phyloP scores from a whole-genome alignment of 2,329 filamentous ascomycete genomes.

The Trichoderma sp. region DNA sequence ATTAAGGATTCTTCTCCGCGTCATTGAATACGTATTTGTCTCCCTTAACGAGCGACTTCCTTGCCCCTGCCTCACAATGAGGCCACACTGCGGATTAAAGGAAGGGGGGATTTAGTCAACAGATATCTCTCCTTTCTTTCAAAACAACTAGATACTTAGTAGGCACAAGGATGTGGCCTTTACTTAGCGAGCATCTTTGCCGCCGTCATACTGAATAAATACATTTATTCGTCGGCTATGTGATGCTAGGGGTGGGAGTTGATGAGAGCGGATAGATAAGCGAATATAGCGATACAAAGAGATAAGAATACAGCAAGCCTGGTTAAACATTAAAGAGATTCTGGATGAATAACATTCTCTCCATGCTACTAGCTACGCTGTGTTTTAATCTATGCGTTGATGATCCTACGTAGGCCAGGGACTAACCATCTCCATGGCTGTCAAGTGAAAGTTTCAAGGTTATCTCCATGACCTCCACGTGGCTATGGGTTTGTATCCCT shows the following conservation, averaged over 20 bases:
- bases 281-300: background rate
- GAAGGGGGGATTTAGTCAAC: background rate
- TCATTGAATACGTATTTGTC: background rate
- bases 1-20: background rate
- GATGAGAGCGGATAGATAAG: background rate
- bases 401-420: background rate
- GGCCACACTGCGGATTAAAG: background rate
- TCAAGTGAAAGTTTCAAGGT: background rate
- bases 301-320: background rate
- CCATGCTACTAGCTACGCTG: too few species aligned
- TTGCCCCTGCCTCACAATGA: background rate
- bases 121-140: background rate
- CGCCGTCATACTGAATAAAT: background rate
- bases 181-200: background rate
- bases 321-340: too few species aligned
- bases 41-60: background rate
- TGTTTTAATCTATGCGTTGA: background rate
- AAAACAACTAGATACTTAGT: background rate
- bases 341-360: too few species aligned
- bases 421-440: too few species aligned
- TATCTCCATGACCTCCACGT: background rate
- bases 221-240: background rate
- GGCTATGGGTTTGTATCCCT: background rate
- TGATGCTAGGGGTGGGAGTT: background rate
- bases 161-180: background rate